Evolutionary conservation across 805 yeast species (phyloP).

Genomic region (Saturnispora gosingensis): DNA sequence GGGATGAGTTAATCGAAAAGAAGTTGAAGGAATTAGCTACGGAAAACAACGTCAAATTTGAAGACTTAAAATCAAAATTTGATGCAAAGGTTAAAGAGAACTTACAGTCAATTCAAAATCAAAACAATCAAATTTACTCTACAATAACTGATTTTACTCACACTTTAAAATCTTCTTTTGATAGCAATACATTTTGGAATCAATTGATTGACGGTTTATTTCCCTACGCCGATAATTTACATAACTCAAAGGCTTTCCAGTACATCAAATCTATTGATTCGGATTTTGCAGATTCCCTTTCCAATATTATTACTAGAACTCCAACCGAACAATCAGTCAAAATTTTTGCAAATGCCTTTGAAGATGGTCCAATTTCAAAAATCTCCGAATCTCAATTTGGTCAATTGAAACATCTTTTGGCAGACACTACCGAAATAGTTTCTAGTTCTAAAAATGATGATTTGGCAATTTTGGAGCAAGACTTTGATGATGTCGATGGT

Average conservation of each 20-base stretch:
- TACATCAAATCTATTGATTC: constrained; percentile 16
- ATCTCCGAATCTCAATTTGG: constrained; percentile 10
- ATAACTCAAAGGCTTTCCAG: constrained; percentile 17
- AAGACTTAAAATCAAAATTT: constrained; percentile 16
- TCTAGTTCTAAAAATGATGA: neutral
- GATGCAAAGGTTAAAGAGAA: constrained; percentile 17
- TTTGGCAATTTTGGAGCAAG: neutral
- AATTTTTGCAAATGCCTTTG: constrained; percentile 10
- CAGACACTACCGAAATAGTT: neutral
- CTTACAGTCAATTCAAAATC: constrained; percentile 1
- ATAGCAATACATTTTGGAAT: constrained; percentile 10
- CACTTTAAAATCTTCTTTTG: constrained; percentile 13
- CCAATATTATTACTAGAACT: constrained; percentile 10
- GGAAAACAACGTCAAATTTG: constrained; percentile 13
- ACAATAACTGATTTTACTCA: constrained; percentile 15
- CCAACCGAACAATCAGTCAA: constrained; percentile 13
- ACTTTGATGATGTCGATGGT: constrained; percentile 9
- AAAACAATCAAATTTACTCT: constrained; percentile 9
- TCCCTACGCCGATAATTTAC: constrained; percentile 13
- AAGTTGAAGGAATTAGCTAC: constrained; percentile 20
- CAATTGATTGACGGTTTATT: constrained; percentile 17
- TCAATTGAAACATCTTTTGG: constrained; percentile 7
- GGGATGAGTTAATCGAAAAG: constrained; percentile 18
- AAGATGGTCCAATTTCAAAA: constrained; percentile 15
- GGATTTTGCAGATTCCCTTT: constrained; percentile 16